These are phyloP conservation scores for Rhizophagus prolifer DNA, from an alignment of 192 early-diverging fungal genomes.

Conservation along the genomic window DNA sequence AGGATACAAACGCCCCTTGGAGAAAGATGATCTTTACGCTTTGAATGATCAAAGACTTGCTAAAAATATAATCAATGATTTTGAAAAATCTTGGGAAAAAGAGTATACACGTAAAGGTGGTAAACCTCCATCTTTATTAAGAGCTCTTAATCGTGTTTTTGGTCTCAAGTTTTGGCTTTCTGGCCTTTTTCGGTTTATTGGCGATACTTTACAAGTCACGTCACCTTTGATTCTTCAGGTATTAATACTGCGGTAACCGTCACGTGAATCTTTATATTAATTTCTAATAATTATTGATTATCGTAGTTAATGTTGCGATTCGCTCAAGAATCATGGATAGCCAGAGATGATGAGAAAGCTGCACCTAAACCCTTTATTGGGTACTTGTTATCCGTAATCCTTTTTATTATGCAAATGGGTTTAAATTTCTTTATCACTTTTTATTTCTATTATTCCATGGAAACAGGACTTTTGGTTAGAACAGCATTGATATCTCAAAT, in stretches of 20 bases:
- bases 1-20: slow-evolving; percentile 65
- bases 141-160: slow-evolving; percentile 43
- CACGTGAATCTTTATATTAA: not conserved
- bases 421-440: slow-evolving; percentile 39
- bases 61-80: slow-evolving; percentile 29
- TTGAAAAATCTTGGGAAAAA: slow-evolving; percentile 37
- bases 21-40: slow-evolving; percentile 61
- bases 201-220: slow-evolving; percentile 40
- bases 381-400: slow-evolving; percentile 36
- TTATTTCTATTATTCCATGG: slow-evolving; percentile 45
- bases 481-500: slow-evolving; percentile 47
- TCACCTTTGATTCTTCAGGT: slow-evolving; percentile 31
- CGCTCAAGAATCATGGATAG: slow-evolving; percentile 1
- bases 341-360: slow-evolving; percentile 14
- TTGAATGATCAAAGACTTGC: slow-evolving; percentile 38
- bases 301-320: slow-evolving; percentile 9
- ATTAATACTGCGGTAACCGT: not conserved
- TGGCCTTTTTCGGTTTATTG: slow-evolving; percentile 36
- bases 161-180: slow-evolving; percentile 42
- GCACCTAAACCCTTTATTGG: slow-evolving; percentile 26
- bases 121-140: slow-evolving; percentile 39
- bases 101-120: slow-evolving; percentile 19
- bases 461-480: slow-evolving; percentile 43
- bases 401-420: slow-evolving; percentile 43
- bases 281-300: not conserved